Evolutionary conservation across 2,329 filamentous ascomycete species (phyloP).

Genomic region (Verticillium zaregamsianum): DNA sequence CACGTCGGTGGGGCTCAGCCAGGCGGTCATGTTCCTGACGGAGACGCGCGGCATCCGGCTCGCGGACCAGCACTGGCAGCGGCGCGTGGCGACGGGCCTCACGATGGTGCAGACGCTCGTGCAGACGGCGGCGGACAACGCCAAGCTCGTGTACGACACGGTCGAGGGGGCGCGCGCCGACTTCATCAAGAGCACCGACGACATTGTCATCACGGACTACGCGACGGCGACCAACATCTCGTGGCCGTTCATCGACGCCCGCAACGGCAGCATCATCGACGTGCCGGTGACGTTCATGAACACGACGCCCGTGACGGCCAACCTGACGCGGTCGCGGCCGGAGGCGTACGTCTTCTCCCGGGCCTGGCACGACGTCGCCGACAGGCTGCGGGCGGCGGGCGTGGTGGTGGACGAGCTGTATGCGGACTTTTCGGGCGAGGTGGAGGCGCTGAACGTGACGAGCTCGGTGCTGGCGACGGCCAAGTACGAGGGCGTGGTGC

Average conservation of each 20-base stretch:
- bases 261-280: conserved; percentile 20
- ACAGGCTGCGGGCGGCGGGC: conserved; percentile 19
- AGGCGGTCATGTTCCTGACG: conserved; percentile 22
- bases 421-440: conserved; percentile 17
- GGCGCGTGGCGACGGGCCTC: conserved; percentile 21
- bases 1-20: conserved; percentile 22
- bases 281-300: conserved; percentile 22
- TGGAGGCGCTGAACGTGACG: conserved; percentile 22
- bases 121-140: conserved; percentile 23
- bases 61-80: conserved; percentile 24
- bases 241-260: conserved; percentile 21
- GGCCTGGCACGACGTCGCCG: conserved; percentile 21
- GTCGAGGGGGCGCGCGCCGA: conserved; percentile 19
- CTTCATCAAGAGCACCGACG: conserved; percentile 21
- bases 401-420: conserved; percentile 19
- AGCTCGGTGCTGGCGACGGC: conserved; percentile 12
- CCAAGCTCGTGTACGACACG: conserved; percentile 18
- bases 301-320: conserved; percentile 19
- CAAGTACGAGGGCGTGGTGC: conserved; percentile 22
- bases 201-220: conserved; percentile 23
- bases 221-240: conserved; percentile 13
- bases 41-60: conserved; percentile 26
- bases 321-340: conserved; percentile 23
- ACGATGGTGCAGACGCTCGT: conserved; percentile 21
- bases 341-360: conserved; percentile 24